Conservation (phyloP, 352 stramenopile species). For the Elongisporangium undulatum region DNA sequence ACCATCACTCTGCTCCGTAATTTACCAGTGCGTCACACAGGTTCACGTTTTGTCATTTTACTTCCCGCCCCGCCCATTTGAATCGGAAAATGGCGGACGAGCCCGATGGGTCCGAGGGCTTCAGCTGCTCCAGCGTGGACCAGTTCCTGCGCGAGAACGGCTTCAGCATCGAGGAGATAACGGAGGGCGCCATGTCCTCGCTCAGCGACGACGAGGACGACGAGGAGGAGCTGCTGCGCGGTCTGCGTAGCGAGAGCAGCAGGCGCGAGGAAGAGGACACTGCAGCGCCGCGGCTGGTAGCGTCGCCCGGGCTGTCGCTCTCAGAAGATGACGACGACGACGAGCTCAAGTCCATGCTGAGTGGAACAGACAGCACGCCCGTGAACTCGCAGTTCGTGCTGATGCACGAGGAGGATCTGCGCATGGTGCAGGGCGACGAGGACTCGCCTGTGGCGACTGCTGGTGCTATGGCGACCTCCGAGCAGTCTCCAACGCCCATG, state of each 20-base stretch:
- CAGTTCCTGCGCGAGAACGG: constrained; percentile 77
- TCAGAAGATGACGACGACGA: not conserved
- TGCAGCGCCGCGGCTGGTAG: not conserved
- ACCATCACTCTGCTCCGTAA: not conserved
- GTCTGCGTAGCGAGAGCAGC: constrained; percentile 4
- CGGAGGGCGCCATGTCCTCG: constrained; percentile 25
- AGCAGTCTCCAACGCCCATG: not conserved
- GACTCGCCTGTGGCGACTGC: not conserved
- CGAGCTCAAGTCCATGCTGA: not conserved
- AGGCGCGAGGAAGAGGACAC: constrained; percentile 3
- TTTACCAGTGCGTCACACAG: constrained; percentile 2
- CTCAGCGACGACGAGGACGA: constrained; percentile 24
- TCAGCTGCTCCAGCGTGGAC: constrained; percentile 73
- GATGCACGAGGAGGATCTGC: constrained; percentile 46
- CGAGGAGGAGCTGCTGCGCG: constrained; percentile 10
- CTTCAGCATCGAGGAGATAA: constrained; percentile 36
- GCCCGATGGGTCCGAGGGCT: constrained; percentile 15
- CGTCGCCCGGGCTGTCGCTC: not conserved
- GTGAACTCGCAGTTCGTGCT: constrained; percentile 45
- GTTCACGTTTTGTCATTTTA: not conserved
- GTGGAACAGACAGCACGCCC: not conserved
- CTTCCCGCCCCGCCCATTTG: constrained; percentile 4
- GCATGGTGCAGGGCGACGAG: constrained; percentile 13
- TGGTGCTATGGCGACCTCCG: constrained; percentile 1
- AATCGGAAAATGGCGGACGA: constrained; percentile 26